Evolutionary conservation across 257 asterid species (phyloP), one percentile per base, ranked within the genome.

Genomic region (Schizonepeta tenuifolia): DNA sequence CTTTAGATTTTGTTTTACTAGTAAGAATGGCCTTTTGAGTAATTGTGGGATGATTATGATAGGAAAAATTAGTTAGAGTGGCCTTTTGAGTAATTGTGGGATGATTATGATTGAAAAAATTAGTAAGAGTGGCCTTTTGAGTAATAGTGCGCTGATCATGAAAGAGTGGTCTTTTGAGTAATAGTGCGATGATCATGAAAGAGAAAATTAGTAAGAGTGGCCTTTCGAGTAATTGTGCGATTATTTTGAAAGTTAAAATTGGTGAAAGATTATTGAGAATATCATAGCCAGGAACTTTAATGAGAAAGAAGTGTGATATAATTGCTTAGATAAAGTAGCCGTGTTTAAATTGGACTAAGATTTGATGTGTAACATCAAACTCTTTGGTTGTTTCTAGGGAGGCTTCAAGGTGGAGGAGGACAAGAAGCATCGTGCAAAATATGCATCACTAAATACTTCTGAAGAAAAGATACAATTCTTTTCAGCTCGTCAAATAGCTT

Each of bases 401-500:
- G 91, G 80, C 35, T 93, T 93, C 86, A 95, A 91, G 88, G 89
- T 85, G 85, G 86, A 81, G 72, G 98, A 95, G 81, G 97, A 89
- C 85, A 91, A 86, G 86, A 95, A 90, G 78, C 97, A 89, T 61
- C 85, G 97, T 77, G 93, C 85, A 50, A 90, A 85, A 47, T 95
- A 84, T 83, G 88, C 88, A 12, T 82, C 97, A 50, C 82, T 91
- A 69, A 74, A 57, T 64, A 85, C 74, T 75, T 83, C 97, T 1
- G 96, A 95, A 59, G 89, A 87, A 71, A 95, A 95, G 82, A 80
- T 88, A 62, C 98, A 90, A 58, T 90, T 90, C 83, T 95, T 85
- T 83, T 87, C 99, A 51, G 98, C 98, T 72, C 92, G 99, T 51
- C 98, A 95, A 82, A 85, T 92, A 38, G 98, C 99, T 62, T 95